Evolutionary conservation across 371 early-diverging fungal genomes (phyloP).

Genomic region (Mortierella sp.): DNA sequence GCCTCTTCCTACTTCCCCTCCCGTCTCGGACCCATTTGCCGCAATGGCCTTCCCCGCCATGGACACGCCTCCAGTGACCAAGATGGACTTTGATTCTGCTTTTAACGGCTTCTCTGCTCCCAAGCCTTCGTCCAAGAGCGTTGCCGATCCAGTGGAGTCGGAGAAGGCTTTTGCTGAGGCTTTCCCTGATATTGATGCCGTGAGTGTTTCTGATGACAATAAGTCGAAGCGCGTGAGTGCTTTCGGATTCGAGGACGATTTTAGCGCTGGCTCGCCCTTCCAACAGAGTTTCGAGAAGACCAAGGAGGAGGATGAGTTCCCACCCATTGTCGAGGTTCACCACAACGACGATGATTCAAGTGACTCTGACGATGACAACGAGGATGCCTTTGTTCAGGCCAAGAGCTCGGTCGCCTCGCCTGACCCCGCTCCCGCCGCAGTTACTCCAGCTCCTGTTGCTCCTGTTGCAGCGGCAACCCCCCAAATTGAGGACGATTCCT

Average conservation of each 20-base stretch:
- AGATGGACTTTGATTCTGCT: conserved; percentile 55
- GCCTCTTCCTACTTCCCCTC: conserved; percentile 27
- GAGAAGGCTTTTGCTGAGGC: conserved; percentile 52
- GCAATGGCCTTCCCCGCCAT: conserved; percentile 52
- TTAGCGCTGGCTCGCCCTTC: conserved; percentile 31
- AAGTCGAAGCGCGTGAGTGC: conserved; percentile 50
- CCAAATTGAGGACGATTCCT: neutral
- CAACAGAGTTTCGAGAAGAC: conserved; percentile 14
- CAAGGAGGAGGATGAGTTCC: conserved; percentile 52
- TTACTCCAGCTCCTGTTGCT: neutral
- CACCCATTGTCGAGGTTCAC: conserved; percentile 52
- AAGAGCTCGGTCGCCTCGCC: conserved; percentile 58
- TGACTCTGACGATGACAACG: conserved; percentile 44
- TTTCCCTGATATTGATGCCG: conserved; percentile 51
- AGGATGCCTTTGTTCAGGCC: conserved; percentile 49
- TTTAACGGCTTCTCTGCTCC: conserved; percentile 35
- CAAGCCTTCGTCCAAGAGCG: conserved; percentile 18
- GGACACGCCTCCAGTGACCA: conserved; percentile 52
- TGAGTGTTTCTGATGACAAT: conserved; percentile 15
- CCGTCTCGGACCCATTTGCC: conserved; percentile 43
- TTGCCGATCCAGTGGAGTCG: conserved; percentile 31
- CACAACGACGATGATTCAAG: conserved; percentile 45
- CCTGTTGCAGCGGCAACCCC: neutral
- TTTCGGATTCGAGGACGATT: conserved; percentile 57
- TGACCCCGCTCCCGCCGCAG: conserved; percentile 41